Evolutionary conservation across 2,329 filamentous ascomycete genomes (phyloP), one percentile per base, ranked within the genome.

Genomic region (Tetracladium maxilliforme): DNA sequence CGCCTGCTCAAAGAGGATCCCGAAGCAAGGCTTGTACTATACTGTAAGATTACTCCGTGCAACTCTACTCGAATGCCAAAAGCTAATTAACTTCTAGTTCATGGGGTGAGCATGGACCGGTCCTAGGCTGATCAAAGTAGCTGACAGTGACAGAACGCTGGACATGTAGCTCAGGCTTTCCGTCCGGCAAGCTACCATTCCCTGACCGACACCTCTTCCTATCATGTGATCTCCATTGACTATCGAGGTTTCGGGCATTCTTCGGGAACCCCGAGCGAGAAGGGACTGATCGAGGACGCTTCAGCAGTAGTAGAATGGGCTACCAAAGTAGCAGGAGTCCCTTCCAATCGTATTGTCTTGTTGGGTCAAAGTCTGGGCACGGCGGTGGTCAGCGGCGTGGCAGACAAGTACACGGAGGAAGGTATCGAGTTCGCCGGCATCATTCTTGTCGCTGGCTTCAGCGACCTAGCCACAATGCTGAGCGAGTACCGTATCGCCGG

Each of bases 301-400:
- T 58, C 77, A 4, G 61, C 82, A 0, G 54, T 82, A 4, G 58
- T 92, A 4, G 64, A 83, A 31, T 92, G 79, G 55, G 70, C 79
- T 7, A 59, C 83, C 19, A 53, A 67, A 12, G 54, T 64, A 2
- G 69, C 73, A 10, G 55, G 65, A 0, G 61, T 94, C 11, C 61
- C 78, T 0, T 54, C 82, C 0, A 62, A 66, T 19, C 72, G 72
- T 14, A 90, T 93, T 33, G 70, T 87, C 4, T 58, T 94, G 15
- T 56, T 92, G 4, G 87, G 86, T 11, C 86, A 94, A 40, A 90
- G 79, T 39, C 64, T 95, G 1, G 87, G 87, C 14, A 93, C 87
- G 1, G 86, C 81, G 1, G 80, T 94, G 2, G 71, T 76, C 6
- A 66, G 73, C 22, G 86, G 71, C 3, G 70, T 81, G 2, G 74